Base-by-base conservation (phyloP, 2,329 filamentous ascomycete species). In the Aspergillus alliaceus region DNA sequence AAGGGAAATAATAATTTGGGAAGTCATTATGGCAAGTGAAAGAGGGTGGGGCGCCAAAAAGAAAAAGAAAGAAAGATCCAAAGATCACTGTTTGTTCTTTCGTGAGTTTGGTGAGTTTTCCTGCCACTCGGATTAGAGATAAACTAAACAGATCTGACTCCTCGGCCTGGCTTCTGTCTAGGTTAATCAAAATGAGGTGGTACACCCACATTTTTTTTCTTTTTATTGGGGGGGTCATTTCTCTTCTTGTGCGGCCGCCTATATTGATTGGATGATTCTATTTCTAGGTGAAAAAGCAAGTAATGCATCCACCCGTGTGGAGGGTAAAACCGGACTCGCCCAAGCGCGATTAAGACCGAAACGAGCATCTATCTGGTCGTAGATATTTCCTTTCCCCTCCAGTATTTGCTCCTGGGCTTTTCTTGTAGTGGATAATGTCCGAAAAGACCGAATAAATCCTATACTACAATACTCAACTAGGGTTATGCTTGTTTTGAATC, bases 281-380 rank as follows among this genome's bases (percentile, higher is more conserved):
- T 24, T 18, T 40, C 3, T 24, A 56, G 29, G 40, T 53, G 55
- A 61, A 59, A 56, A 49, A 53, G 60, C 39, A 54, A 60, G 54
- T 55, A 51, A 56, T 42, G 52, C 54, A 44, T 48, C 50, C 31
- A 48, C 27, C 44, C 44, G 49, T 58, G 53, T 54, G 54, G 49
- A 53, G 52, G 46, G 51, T 34, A 29, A 50, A 52, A 40, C 44
- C 39, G 42, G 54, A 25, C 27, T 51, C 15, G 15, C 31, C 31
- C 22, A 51, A 37, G 42, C 24, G 8, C 24, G 8, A 31, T 47
- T 27, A 29, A 47, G 15, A 14, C 44, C 44, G 44, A 31, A 47
- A 31, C 25, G 44, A 32, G 44, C 15, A 44, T 29, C 24, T 11
- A 42, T 27, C 24, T 29, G 8, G 11, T 25, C 9, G 20, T 27